phyloP scores from a whole-genome alignment of 2,329 filamentous ascomycete genomes.

The Aspergillus pseudotamarii region DNA sequence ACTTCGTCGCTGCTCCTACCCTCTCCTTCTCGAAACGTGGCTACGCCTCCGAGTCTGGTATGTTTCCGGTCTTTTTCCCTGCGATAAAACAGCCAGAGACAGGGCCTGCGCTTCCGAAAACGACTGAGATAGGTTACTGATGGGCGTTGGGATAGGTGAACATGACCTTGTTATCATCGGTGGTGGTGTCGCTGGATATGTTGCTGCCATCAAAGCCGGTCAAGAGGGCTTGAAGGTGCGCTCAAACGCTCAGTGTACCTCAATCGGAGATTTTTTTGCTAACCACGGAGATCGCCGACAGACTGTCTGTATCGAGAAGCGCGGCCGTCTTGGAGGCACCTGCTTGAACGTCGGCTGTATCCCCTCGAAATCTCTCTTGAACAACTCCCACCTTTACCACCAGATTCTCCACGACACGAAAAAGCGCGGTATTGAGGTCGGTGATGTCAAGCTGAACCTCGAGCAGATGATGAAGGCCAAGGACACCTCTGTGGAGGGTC shows the following conservation, averaged over 20 bases:
- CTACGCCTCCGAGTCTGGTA: conserved; percentile 57
- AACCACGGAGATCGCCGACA: conserved; percentile 39
- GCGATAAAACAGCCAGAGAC: conserved; percentile 2
- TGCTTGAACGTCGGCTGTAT: conserved; percentile 99
- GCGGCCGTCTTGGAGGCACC: conserved; percentile 89
- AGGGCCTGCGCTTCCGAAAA: conserved; percentile 22
- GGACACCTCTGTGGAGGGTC: conserved; percentile 80
- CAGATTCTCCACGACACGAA: conserved; percentile 96
- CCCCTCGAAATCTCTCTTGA: conserved; percentile 97
- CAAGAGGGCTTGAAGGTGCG: conserved; percentile 93
- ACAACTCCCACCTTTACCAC: conserved; percentile 99
- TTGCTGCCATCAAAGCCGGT: conserved; percentile 97
- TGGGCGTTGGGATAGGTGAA: conserved; percentile 64
- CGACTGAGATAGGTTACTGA: conserved; percentile 17
- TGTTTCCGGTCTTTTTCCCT: conserved; percentile 15
- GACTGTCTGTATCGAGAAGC: conserved; percentile 98
- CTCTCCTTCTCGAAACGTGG: conserved; percentile 58
- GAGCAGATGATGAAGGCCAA: conserved; percentile 98
- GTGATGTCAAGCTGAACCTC: conserved; percentile 95
- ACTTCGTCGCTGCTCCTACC: conserved; percentile 38
- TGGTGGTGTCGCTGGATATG: conserved; percentile 96
- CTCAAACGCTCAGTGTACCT: conserved; percentile 5
- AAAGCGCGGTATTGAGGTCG: conserved; percentile 94
- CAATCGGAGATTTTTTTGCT: conserved; percentile 15
- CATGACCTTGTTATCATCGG: conserved; percentile 98